Base-by-base conservation (phyloP, 768 basidiomycete genomes). In the Russula compacta region DNA sequence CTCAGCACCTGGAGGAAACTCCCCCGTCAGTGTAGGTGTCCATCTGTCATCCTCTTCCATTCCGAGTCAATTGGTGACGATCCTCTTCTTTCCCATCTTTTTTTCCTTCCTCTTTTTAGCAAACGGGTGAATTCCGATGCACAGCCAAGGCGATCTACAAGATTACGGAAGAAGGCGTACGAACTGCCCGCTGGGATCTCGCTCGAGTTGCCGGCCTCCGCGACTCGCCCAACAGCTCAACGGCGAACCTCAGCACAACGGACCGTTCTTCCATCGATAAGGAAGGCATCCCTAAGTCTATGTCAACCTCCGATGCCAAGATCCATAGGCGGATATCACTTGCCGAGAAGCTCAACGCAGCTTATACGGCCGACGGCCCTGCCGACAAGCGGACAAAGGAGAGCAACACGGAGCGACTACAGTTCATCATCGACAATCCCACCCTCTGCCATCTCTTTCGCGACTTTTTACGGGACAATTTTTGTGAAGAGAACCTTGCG, bases 401-500 rank as follows among this genome's bases (percentile, higher is more conserved):
- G 77, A 92, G 88, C 72, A 95, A 95, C 69, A 89, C 92, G 14
- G 92, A 94, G 59, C 88, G 92, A 55, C 78, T 98, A 48, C 83
- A 85, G 64, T 90, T 89, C 72, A 95, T 99, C 64, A 81, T 99
- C 24, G 95, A 95, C 64, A 93, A 98, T 64, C 90, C 95, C 0
- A 86, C 87, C 35, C 77, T 95, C 40, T 84, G 97, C 14, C 82
- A 84, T 3, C 77, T 98, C 53, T 99, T 99, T 81, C 86, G 97
- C 61, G 97, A 98, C 65, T 95, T 94, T 77, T 74, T 99, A 57
- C 83, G 92, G 36, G 80, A 84, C 58, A 98, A 98, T 73, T 98
- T 97, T 72, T 98, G 92, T 75, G 97, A 99, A 71, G 97, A 99
- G 78, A 99, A 99, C 71, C 76, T 99, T 66, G 87, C 88, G 50